Evolutionary conservation across 2,329 filamentous ascomycete species (phyloP), one percentile per base, ranked within the genome.

Genomic region (Coleophoma eucalyptorum): DNA sequence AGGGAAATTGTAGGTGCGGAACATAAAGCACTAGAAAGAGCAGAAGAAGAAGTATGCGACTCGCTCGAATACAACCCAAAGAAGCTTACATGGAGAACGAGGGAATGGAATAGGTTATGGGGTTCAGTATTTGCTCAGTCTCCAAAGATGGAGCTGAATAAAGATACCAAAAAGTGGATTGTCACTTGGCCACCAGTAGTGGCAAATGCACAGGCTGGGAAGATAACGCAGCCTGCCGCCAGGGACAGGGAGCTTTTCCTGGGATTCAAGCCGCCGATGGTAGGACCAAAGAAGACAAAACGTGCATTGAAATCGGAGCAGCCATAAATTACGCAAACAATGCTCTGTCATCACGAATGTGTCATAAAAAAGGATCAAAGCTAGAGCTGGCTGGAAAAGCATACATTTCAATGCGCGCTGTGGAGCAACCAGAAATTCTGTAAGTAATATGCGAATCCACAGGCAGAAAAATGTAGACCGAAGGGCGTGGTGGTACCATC

Each of bases 181-280:
- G 53, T 79, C 35, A 62, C 63, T 41, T 84, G 80, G 79, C 81
- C 80, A 0, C 40, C 26, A 20, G 54, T 55, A 5, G 32, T 51
- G 0, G 53, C 54, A 54, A 7, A 54, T 58, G 32, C 51, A 69
- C 2, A 62, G 67, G 8, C 50, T 51, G 37, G 66, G 72, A 4
- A 64, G 65, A 0, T 63, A 11, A 56, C 56, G 33, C 31, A 52
- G 42, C 45, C 60, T n/a, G 43, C 50, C 11, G 49, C 59, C 2
- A 60, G 58, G 2, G 71, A 76, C 48, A 57, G 67, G 15, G 64
- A 67, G 20, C 68, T 83, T n/a, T 83, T 83, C 49, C 63, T 75
- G 44, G 77, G 70, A 4, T 66, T 76, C 6, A 64, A 74, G 40
- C n/a, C 15, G 16, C 18, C 15, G 40, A 20, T 13, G 5, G 21